These are phyloP conservation scores for Populus tomentosa DNA, from an alignment of 441 rosid species.

Conservation along the genomic window DNA sequence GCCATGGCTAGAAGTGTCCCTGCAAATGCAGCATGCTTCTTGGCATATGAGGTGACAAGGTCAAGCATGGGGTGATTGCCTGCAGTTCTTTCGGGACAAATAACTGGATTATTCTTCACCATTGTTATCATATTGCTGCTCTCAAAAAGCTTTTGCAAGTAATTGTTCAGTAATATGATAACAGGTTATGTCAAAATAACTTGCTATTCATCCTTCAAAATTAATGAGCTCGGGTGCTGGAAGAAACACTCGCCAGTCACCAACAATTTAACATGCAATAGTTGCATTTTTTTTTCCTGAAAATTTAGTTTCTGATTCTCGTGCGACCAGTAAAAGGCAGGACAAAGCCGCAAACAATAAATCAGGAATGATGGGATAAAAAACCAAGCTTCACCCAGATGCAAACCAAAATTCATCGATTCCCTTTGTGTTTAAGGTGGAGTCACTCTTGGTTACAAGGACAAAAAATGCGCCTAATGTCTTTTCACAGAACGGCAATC, in stretches of 20 bases:
- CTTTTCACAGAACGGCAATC: neutral
- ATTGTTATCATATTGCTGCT: constrained; percentile 3
- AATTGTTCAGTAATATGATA: constrained; percentile 14
- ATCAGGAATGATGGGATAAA: neutral
- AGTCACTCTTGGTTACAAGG: neutral
- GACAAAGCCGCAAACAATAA: neutral
- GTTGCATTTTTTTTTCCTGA: neutral
- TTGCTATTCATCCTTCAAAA: constrained; percentile 5
- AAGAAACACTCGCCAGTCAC: constrained; percentile 13
- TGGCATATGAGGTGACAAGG: constrained; percentile 78
- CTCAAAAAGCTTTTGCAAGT: neutral
- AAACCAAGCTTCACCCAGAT: neutral
- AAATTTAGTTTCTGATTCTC: neutral
- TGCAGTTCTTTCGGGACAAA: neutral
- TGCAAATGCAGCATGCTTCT: constrained; percentile 95
- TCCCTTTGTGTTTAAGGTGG: neutral
- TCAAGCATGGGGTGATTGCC: constrained; percentile 66
- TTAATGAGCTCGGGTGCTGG: neutral
- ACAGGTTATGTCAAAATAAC: neutral
- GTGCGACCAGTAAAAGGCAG: neutral
- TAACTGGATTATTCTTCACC: neutral
- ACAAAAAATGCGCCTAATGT: neutral
- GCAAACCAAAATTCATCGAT: neutral
- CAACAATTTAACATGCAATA: neutral
- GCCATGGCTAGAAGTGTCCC: constrained; percentile 96